A percentile compares a stretch with the other conserved stretches of the same genome.
Evolutionary conservation across 2,329 filamentous ascomycete species (phyloP).

Genomic region (Taxawa tesnikishii): DNA sequence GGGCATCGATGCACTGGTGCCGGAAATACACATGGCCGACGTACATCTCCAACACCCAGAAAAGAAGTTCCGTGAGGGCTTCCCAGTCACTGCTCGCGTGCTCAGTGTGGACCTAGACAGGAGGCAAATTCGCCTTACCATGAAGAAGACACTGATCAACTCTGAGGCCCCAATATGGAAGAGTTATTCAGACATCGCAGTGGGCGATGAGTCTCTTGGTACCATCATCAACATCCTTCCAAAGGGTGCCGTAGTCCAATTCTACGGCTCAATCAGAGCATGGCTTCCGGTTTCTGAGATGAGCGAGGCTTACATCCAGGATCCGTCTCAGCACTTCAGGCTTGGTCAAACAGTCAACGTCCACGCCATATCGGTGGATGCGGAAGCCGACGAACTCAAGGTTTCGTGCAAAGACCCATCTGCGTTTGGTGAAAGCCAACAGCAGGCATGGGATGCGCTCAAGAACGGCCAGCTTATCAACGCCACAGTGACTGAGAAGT

Average conservation of each 20-base stretch:
- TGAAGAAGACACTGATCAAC: conserved; percentile 92
- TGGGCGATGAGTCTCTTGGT: conserved; percentile 69
- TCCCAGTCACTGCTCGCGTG: conserved; percentile 73
- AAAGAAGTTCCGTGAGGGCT: conserved; percentile 85
- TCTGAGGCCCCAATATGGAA: conserved; percentile 72
- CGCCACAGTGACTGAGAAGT: conserved; percentile 48
- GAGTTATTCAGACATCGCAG: conserved; percentile 58
- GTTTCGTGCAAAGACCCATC: conserved; percentile 90
- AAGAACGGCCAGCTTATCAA: conserved; percentile 62
- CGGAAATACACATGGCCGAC: conserved; percentile 81
- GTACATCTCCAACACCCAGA: conserved; percentile 81
- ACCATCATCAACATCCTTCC: conserved; percentile 73
- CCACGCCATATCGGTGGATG: conserved; percentile 70
- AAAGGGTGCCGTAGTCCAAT: conserved; percentile 79
- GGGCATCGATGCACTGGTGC: conserved; percentile 77
- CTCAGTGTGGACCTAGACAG: conserved; percentile 66
- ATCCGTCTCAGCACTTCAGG: conserved; percentile 81
- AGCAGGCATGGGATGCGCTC: conserved; percentile 58
- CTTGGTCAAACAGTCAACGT: conserved; percentile 85
- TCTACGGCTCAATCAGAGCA: conserved; percentile 71
- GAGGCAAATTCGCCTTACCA: conserved; percentile 69
- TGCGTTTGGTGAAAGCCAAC: conserved; percentile 66
- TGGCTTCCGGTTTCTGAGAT: conserved; percentile 93
- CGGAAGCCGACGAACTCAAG: conserved; percentile 57
- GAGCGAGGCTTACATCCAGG: conserved; percentile 91